A percentile compares a stretch with the other conserved stretches of the same genome.
phyloP scores from a whole-genome alignment of 805 yeast species.

The Kodamaea fukazawae region DNA sequence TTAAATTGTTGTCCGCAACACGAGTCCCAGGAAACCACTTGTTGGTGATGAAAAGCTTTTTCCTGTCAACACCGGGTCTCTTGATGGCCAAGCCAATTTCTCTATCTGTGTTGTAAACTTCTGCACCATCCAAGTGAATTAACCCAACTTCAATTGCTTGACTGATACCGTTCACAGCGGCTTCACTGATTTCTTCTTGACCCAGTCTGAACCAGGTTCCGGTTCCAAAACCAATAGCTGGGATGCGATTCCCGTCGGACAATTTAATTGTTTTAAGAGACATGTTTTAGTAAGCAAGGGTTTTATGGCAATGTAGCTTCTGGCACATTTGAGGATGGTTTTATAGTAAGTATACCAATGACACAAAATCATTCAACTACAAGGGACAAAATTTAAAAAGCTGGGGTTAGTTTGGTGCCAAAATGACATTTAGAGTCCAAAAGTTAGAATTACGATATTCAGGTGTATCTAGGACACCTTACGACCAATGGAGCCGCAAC shows the following conservation, averaged over 20 bases:
- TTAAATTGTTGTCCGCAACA: background rate
- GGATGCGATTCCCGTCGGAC: conserved; percentile 36
- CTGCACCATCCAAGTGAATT: conserved; percentile 65
- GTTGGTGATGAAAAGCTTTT: conserved; percentile 55
- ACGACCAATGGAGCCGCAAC: too few species aligned
- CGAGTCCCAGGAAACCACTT: conserved; percentile 40
- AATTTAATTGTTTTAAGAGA: conserved; percentile 23
- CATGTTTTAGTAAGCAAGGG: background rate
- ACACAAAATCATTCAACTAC: too few species aligned
- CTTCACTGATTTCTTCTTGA: conserved; percentile 24
- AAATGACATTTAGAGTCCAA: too few species aligned
- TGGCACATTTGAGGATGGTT: too few species aligned
- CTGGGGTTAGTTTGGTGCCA: too few species aligned
- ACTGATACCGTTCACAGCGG: conserved; percentile 42
- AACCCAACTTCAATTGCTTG: conserved; percentile 51
- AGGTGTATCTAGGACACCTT: too few species aligned
- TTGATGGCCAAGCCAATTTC: conserved; percentile 55
- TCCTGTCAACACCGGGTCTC: conserved; percentile 38
- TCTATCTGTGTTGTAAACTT: conserved; percentile 55
- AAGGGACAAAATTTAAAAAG: too few species aligned
- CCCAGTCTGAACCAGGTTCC: conserved; percentile 36
- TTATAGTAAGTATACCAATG: too few species aligned
- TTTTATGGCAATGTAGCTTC: background rate
- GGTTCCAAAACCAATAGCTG: conserved; percentile 45
- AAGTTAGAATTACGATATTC: too few species aligned